Conservation (phyloP, 306 rosid species). For the Cucumis hystrix region DNA sequence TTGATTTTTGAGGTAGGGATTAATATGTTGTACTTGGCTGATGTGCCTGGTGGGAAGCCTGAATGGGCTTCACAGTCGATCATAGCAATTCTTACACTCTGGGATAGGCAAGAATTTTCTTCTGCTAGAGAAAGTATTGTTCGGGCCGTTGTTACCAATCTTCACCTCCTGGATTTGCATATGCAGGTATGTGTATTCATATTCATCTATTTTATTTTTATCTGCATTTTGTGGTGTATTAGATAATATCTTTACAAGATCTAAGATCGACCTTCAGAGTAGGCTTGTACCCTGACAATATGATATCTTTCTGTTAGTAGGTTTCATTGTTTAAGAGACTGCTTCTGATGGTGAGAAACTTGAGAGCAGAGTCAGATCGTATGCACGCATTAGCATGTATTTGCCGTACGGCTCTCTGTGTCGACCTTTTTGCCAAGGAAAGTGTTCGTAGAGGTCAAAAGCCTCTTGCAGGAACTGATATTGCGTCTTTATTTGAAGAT, state of each 20-base stretch:
- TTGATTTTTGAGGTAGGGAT: slow-evolving; percentile 91
- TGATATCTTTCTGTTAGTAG: slow-evolving; percentile 25
- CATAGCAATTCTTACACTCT: slow-evolving; percentile 81
- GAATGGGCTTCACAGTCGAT: slow-evolving; percentile 98
- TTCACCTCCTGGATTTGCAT: slow-evolving; percentile 92
- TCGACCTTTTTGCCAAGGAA: slow-evolving; percentile 95
- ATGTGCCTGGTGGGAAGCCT: slow-evolving; percentile 96
- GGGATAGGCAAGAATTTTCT: slow-evolving; percentile 94
- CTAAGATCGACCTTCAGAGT: not conserved
- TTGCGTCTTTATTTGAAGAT: slow-evolving; percentile 96
- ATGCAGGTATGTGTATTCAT: slow-evolving; percentile 60
- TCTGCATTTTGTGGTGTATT: not conserved
- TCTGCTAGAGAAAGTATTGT: slow-evolving; percentile 95
- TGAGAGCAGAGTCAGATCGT: slow-evolving; percentile 98
- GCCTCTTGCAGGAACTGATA: slow-evolving; percentile 96
- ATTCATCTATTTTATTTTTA: not conserved
- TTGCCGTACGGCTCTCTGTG: slow-evolving; percentile 98
- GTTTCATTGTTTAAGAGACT: slow-evolving; percentile 90
- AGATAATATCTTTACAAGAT: not conserved
- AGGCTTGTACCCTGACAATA: not conserved
- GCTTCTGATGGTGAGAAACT: slow-evolving; percentile 89
- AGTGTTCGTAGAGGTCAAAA: slow-evolving; percentile 98
- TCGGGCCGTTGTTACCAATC: slow-evolving; percentile 91
- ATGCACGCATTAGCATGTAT: slow-evolving; percentile 96
- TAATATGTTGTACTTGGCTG: slow-evolving; percentile 89